Base-by-base conservation (phyloP, 441 rosid species). In the Kokia cookei region DNA sequence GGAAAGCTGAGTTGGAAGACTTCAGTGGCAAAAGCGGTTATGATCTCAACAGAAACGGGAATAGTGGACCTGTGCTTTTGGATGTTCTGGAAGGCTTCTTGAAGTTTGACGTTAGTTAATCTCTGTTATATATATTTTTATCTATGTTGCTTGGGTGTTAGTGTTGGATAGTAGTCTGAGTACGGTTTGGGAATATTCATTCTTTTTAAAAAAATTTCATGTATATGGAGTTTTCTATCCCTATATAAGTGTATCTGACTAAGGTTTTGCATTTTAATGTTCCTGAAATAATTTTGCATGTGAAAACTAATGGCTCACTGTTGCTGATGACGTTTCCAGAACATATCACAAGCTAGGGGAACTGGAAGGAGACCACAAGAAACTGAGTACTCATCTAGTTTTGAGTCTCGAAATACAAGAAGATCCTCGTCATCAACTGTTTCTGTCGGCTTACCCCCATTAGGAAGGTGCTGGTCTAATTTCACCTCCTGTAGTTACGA, bases 51-150 rank as follows among this genome's bases (percentile, higher is more conserved):
- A 85, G 91, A 84, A 93, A 90, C 58, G 92, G 94, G 45, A 97
- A 91, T 66, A 86, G 90, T 53, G 82, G 86, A 55, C 98, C 99
- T 13, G 85, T 96, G 82, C 92, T 96, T 76, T 81, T 92, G 81
- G 96, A 96, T 82, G 98, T 92, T 78, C 97, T 96, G 71, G 93
- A 96, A 90, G 97, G 98, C 47, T 95, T 93, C 82, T 80, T 96
- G 82, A 93, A 91, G 82, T 92, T 83, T 75, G 93, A 92, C 90
- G 95, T 90, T 66, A 63, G 82, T 51, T n/a, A 32, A 64, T 73
- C 75, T 76, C 29, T 75, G 47, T 72, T 47, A 24, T n/a, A 73
- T 53, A 45, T 61, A 60, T 65, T 37, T 58, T 32, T 32, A 32
- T 32, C 37, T 32, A 32, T 32, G 37, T 32, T 32, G 37, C 37